Evolutionary conservation across 2,329 filamentous ascomycete genomes (phyloP), one percentile per base, ranked within the genome.

Genomic region (Sclerotiophoma versabilis): DNA sequence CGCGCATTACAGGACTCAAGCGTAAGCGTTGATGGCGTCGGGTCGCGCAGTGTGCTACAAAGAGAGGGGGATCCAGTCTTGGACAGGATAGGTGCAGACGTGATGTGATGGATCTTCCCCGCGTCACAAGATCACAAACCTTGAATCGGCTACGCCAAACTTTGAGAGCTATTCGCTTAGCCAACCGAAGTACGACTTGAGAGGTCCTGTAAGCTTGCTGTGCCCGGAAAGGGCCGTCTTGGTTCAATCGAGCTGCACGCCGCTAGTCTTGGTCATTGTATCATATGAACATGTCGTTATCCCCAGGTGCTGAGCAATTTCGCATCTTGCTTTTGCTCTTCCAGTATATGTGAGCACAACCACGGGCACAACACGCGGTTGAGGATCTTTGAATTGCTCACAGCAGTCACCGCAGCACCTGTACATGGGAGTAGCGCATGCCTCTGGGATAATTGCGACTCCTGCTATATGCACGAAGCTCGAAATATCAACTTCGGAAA

Each of bases 121-220:
- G 60, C 61, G 59, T 65, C 60, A 64, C 58, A 62, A 58, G 62
- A 57, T 36, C 57, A 58, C 17, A 39, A 36, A 39, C 30, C 51
- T 52, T 52, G 49, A 34, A 58, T 49, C 29, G 46, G 49, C 48
- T 54, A 59, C 59, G 59, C 49, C 48, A 54, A 57, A 59, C 51
- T 49, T 49, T 51, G 44, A 60, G n/a, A 51, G 30, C 44, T 43
- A 12, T 49, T 17, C 36, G 19, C 55, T 60, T 55, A 53, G 55
- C 61, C 57, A 49, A 42, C 37, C 34, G 54, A 39, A 36, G 47
- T 33, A 36, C 43, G 32, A 36, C 36, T 20, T 65, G 49, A 60
- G 49, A 57, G 54, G 54, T 42, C 49, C 43, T 42, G 22, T 37
- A 42, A 29, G 5, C 30, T 27, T 53, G 49, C 25, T 19, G 43